Conservation (phyloP, 257 asterid genomes). For the Cynanchum wilfordii region DNA sequence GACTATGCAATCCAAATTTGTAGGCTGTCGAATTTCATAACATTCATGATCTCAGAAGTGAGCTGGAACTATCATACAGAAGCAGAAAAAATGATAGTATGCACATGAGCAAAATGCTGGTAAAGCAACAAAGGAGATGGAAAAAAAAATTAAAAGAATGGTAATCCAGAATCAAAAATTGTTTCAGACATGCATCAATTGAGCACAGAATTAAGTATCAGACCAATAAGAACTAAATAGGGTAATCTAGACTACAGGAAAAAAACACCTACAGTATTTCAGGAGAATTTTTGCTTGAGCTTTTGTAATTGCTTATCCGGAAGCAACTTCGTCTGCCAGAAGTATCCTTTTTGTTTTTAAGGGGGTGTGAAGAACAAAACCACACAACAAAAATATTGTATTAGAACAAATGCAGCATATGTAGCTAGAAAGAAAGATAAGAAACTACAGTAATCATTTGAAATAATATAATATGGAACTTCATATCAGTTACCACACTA, state of each 20-base stretch:
- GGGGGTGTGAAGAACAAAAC: not conserved
- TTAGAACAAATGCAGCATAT: not conserved
- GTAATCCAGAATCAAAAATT: not conserved
- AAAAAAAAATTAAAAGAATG: no score
- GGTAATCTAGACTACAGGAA: not conserved
- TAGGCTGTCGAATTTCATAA: not conserved
- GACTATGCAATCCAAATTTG: not conserved
- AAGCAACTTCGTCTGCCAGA: slow-evolving; percentile 85
- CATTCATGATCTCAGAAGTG: not conserved
- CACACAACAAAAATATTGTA: not conserved
- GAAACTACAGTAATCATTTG: not conserved
- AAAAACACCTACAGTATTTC: slow-evolving; percentile 67
- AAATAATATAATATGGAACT: not conserved
- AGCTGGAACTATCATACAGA: not conserved
- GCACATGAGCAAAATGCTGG: not conserved
- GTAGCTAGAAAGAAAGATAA: not conserved
- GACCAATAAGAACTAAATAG: not conserved
- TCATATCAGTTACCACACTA: no score
- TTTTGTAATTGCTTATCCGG: slow-evolving; percentile 54
- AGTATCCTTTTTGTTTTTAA: slow-evolving; percentile 40
- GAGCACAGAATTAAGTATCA: not conserved
- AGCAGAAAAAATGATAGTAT: not conserved
- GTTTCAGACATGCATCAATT: not conserved
- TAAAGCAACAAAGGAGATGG: not conserved
- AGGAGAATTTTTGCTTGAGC: slow-evolving; percentile 45